Evolutionary conservation across 2,329 filamentous ascomycete species (phyloP).

Genomic region (Colletotrichum sp.): DNA sequence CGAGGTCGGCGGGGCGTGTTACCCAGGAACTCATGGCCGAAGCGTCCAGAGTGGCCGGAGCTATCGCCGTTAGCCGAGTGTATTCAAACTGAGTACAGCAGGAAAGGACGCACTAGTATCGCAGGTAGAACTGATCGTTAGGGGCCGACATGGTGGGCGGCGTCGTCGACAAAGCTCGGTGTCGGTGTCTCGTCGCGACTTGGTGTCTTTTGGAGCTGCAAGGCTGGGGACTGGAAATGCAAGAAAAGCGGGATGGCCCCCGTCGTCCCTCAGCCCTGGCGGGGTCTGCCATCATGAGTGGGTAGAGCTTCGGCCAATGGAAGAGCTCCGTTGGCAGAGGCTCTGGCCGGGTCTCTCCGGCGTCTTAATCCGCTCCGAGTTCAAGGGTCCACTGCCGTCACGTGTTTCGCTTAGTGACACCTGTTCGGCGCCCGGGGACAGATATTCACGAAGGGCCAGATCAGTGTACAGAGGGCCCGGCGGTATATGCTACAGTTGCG

Average conservation of each 20-base stretch:
- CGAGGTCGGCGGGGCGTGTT: conserved; percentile 26
- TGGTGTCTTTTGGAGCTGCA: conserved; percentile 16
- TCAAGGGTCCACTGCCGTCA: conserved; percentile 26
- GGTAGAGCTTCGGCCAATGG: conserved; percentile 9
- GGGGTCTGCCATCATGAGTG: background rate
- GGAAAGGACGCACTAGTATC: conserved; percentile 82
- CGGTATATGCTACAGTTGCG: background rate
- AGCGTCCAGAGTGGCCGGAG: conserved; percentile 95
- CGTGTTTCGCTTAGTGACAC: conserved; percentile 46
- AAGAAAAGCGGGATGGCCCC: conserved; percentile 12
- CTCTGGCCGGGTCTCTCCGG: background rate
- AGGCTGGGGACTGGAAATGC: conserved; percentile 20
- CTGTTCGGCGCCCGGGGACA: conserved; percentile 43
- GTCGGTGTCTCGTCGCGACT: conserved; percentile 23
- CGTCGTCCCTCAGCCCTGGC: conserved; percentile 12
- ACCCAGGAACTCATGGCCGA: conserved; percentile 98
- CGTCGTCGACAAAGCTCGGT: background rate
- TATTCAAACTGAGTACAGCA: fast-evolving
- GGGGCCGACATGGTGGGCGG: conserved; percentile 62
- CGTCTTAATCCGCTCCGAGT: conserved; percentile 18
- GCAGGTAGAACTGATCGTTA: conserved; percentile 89
- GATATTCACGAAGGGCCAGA: conserved; percentile 39
- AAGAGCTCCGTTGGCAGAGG: background rate
- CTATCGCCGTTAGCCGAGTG: conserved; percentile 50
- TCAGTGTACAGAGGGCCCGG: background rate